Evolutionary conservation across 805 yeast species (phyloP).

Genomic region (Candida tammaniensis): DNA sequence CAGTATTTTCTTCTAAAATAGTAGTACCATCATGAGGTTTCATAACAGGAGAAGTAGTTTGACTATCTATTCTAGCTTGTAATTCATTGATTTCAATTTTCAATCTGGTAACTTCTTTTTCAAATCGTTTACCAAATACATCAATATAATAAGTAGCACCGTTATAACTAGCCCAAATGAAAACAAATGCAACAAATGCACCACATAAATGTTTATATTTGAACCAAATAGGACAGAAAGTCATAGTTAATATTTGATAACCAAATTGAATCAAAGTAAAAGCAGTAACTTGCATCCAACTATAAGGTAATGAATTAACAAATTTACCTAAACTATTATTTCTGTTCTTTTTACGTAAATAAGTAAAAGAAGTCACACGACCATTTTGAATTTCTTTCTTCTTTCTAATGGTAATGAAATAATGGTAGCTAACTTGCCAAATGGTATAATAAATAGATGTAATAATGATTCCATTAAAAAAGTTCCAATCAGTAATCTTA

Average conservation of each 20-base stretch:
- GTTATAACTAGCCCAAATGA: conserved; percentile 76
- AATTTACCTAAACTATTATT: conserved; percentile 65
- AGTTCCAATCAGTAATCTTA: conserved; percentile 61
- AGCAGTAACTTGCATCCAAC: conserved; percentile 79
- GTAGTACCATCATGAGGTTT: conserved; percentile 9
- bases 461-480: conserved; percentile 65
- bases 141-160: conserved; percentile 96
- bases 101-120: conserved; percentile 74
- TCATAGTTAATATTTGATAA: conserved; percentile 85
- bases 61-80: conserved; percentile 36
- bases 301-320: conserved; percentile 80
- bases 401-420: conserved; percentile 79
- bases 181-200: conserved; percentile 66
- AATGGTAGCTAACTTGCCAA: conserved; percentile 91
- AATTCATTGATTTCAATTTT: conserved; percentile 68
- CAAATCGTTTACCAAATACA: conserved; percentile 84
- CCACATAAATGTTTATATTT: conserved; percentile 64
- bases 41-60: conserved; percentile 15
- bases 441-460: conserved; percentile 79
- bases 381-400: conserved; percentile 84
- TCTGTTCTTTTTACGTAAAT: conserved; percentile 69
- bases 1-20: conserved; percentile 1
- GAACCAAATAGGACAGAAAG: conserved; percentile 87
- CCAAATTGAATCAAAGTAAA: conserved; percentile 84
- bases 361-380: conserved; percentile 82